Evolutionary conservation across 805 yeast species (phyloP), one percentile per base, ranked within the genome.

Genomic region (Wickerhamiella qilinensis): DNA sequence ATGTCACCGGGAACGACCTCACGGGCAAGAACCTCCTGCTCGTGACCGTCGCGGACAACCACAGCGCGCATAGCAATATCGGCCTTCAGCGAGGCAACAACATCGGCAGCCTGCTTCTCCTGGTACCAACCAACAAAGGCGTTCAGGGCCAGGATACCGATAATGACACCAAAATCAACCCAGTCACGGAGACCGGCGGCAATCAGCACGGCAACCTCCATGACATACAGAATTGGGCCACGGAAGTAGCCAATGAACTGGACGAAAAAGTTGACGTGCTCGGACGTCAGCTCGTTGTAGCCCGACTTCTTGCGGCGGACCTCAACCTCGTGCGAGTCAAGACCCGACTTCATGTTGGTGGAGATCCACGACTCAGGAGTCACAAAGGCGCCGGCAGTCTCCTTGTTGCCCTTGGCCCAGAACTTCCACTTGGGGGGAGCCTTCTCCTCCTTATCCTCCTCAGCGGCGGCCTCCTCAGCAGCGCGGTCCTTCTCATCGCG

Each of bases 91-190:
- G 83, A 93, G 46, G 85, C 94, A 50, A 85, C 94, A 70, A 84
- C 86, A 52, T 93, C 85, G 69, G 94, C 94, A 52, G 95, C 95
- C 71, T 85, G 94, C 77, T 70, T 83, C 70, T 85, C 95, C 72
- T 85, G 95, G 58, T 84, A 73, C 78, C 85, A 85, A 78, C 94
- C 95, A 62, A 85, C 94, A 59, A 69, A 66, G 49, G 94, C 94
- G 68, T 85, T 85, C 61, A 85, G 75, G 67, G 77, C 54, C 58
- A 85, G 69, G 56, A 85, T 69, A 69, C 80, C 94, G 65, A 82
- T 76, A 60, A 85, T 85, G 60, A 85, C 94, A 79, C 95, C 95
- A 71, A 84, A 84, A 75, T 84, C 94, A 57, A 85, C 91, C 95
- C 95, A 85, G 71, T 84, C 94, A 69, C 84, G 84, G 55, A 83